phyloP scores from a whole-genome alignment of 352 stramenopile genomes.

The Pythium myriotylum region DNA sequence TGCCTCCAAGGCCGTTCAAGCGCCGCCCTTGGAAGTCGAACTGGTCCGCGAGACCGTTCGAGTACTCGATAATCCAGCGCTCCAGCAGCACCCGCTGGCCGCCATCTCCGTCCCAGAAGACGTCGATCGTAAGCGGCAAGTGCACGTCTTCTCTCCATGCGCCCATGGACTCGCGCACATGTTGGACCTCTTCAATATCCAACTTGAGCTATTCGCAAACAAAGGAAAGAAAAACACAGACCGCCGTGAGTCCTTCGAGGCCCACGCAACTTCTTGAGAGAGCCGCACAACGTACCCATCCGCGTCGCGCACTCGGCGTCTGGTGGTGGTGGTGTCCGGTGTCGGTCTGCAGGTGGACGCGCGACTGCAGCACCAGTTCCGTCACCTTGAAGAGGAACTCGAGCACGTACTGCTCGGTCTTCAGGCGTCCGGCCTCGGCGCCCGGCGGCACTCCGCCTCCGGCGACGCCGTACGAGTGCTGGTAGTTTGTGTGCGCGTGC shows the following conservation, averaged over 20 bases:
- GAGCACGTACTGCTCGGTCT: constrained; percentile 85
- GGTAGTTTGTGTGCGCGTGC: constrained; percentile 4
- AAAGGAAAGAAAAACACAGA: not conserved
- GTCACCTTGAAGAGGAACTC: constrained; percentile 85
- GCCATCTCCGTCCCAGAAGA: constrained; percentile 57
- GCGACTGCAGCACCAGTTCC: constrained; percentile 82
- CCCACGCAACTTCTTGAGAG: too few species aligned
- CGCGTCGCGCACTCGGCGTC: constrained; percentile 47
- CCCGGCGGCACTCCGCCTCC: constrained; percentile 9
- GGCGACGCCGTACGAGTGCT: constrained; percentile 6
- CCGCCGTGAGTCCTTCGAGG: not conserved
- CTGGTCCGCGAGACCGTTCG: constrained; percentile 33
- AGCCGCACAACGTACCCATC: constrained; percentile 62
- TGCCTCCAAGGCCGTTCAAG: constrained; percentile 25
- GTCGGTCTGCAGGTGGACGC: constrained; percentile 68
- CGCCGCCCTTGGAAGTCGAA: constrained; percentile 21
- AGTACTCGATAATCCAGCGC: constrained; percentile 72
- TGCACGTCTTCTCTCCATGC: constrained; percentile 76
- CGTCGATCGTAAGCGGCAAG: constrained; percentile 63
- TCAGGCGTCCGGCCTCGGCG: constrained; percentile 56
- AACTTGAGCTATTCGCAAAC: constrained; percentile 63
- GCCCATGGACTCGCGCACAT: constrained; percentile 67
- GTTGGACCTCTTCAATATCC: constrained; percentile 78
- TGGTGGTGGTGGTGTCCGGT: constrained; percentile 32
- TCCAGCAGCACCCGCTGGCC: constrained; percentile 65